phyloP scores from a whole-genome alignment of 2,329 filamentous ascomycete genomes.

The Hansfordia pulvinata region DNA sequence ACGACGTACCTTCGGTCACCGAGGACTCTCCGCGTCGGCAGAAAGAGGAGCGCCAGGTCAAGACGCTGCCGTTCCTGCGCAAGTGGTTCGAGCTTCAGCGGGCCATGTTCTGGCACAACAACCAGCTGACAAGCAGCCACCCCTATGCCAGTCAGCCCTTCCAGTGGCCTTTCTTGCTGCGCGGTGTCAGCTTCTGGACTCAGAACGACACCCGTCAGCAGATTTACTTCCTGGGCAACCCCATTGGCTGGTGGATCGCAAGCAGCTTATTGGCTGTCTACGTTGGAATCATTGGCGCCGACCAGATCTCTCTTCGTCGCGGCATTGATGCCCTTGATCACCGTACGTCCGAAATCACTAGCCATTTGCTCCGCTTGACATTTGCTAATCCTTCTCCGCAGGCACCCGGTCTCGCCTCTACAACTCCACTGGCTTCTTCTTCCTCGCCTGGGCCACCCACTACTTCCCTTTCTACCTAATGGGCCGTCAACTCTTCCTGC shows the following conservation, averaged over 20 bases:
- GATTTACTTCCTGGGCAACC: slow-evolving; percentile 98
- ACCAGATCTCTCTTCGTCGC: slow-evolving; percentile 85
- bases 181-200: slow-evolving; percentile 98
- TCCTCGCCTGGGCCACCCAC: slow-evolving; percentile 93
- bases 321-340: slow-evolving; percentile 87
- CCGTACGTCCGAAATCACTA: slow-evolving; percentile 54
- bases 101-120: slow-evolving; percentile 99
- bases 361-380: neutral
- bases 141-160: slow-evolving; percentile 91
- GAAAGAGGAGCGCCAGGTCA: slow-evolving; percentile 67
- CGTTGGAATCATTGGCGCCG: slow-evolving; percentile 78
- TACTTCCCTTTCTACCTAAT: slow-evolving; percentile 97
- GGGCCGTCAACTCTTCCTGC: slow-evolving; percentile 94
- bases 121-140: slow-evolving; percentile 90
- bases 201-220: slow-evolving; percentile 89
- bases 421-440: slow-evolving; percentile 98
- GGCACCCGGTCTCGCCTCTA: slow-evolving; percentile 88
- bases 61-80: slow-evolving; percentile 71
- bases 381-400: slow-evolving; percentile 24
- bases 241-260: slow-evolving; percentile 92
- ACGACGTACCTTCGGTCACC: slow-evolving; percentile 74
- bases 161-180: slow-evolving; percentile 94
- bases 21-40: slow-evolving; percentile 58
- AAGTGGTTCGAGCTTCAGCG: slow-evolving; percentile 97
- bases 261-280: slow-evolving; percentile 89